These are phyloP conservation scores for Citrus inodora DNA, from an alignment of 345 rosid species.

Conservation along the genomic window DNA sequence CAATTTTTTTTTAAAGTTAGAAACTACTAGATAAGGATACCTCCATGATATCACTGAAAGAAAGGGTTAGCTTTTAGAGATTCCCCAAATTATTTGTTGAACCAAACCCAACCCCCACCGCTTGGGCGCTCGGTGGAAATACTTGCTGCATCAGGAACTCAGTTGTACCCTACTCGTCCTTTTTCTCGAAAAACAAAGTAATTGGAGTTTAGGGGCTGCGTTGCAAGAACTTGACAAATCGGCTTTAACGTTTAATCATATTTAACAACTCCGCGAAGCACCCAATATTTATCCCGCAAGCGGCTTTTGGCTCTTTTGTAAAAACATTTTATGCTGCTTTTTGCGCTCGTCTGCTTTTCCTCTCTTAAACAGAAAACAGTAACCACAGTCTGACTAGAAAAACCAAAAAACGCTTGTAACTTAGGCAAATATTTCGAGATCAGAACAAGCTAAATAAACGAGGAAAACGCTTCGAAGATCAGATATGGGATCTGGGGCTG, in stretches of 20 bases:
- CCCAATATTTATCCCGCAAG: neutral
- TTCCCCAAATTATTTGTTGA: neutral
- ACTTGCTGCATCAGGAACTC: neutral
- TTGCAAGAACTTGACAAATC: neutral
- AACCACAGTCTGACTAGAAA: neutral
- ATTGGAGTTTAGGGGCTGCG: neutral
- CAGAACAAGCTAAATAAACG: neutral
- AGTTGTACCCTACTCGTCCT: no score
- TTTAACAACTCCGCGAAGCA: neutral
- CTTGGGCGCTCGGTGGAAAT: neutral
- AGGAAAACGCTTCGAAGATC: neutral
- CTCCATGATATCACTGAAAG: neutral
- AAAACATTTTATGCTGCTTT: neutral
- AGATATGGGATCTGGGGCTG: slow-evolving; percentile 70
- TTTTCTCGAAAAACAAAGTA: neutral
- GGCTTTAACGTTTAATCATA: neutral
- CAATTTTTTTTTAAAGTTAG: neutral
- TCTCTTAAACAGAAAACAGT: neutral
- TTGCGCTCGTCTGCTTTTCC: neutral
- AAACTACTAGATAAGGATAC: neutral
- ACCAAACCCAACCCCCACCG: neutral
- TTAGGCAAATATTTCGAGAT: neutral
- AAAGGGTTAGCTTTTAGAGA: neutral
- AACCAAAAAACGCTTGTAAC: neutral
- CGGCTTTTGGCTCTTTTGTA: neutral